Evolutionary conservation across 371 early-diverging fungal species (phyloP), one percentile per base, ranked within the genome.

Genomic region (Saksenaea oblongispora): DNA sequence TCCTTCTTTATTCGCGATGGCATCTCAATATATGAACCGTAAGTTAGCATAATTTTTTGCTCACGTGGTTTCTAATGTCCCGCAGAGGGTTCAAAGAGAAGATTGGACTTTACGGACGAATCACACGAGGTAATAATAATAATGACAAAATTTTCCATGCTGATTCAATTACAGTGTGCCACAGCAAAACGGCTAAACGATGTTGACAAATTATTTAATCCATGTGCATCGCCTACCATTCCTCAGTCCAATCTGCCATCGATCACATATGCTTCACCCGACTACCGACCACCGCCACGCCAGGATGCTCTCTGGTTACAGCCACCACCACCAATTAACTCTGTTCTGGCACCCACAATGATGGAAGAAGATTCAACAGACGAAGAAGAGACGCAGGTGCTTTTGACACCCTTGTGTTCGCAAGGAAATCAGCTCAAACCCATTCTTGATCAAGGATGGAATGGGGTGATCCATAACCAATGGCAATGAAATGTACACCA

Each of bases 181-280:
- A 44, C 44, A 44, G 11, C 18, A n/a, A 44, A 44, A n/a, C 44
- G 44, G 8, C 44, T 44, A 14, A 44, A 44, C 18, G 44, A 44
- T 44, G 44, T 44, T 44, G 15, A 44, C 44, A 44, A 44, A 18
- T 44, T 44, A 3, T 44, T 44, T n/a, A 17, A 44, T 44, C 44
- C 44, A 17, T 44, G n/a, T 13, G 44, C 44, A n/a, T 15, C 44
- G 18, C 15, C 14, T 8, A 10, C 1, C 0, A 7, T 18, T 44
- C 44, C 44, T 18, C 44, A 44, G n/a, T 15, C 11, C 7, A 18
- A 44, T 7, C 17, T 68, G 34, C 69, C 69, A 28, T 59, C 69
- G 7, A 59, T 69, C 27, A 69, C 69, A n/a, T 69, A 61, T 44
- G 69, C 69, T 13, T 64, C 69, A 11, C 63, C 69, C 1, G 69